Conservation (phyloP, 148 eudicot species). For the Fagopyrum esculentum region DNA sequence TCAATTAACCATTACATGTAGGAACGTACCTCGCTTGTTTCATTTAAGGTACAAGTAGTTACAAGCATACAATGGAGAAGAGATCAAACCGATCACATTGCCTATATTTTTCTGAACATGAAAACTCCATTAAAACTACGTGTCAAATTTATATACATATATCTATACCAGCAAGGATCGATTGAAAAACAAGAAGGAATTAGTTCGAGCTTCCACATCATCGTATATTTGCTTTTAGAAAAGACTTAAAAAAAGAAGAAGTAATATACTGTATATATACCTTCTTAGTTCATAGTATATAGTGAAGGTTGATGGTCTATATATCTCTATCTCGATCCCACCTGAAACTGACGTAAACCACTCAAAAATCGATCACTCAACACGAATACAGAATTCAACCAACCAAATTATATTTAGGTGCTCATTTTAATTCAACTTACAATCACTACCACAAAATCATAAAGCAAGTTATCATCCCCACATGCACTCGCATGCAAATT, state of each 20-base stretch:
- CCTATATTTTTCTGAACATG: too few species aligned
- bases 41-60: too few species aligned
- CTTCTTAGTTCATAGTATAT: too few species aligned
- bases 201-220: not conserved
- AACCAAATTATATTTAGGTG: not conserved
- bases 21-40: too few species aligned
- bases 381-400: not conserved
- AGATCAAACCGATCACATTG: too few species aligned
- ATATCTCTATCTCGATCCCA: not conserved
- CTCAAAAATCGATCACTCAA: not conserved
- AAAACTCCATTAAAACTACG: too few species aligned
- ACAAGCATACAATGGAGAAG: too few species aligned
- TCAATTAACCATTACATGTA: too few species aligned
- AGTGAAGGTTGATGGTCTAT: too few species aligned
- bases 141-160: too few species aligned
- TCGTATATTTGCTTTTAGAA: not conserved
- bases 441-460: not conserved
- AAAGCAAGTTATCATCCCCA: not conserved
- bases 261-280: not conserved
- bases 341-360: conserved; percentile 2
- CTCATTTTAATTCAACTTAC: not conserved
- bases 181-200: too few species aligned
- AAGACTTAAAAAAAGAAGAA: not conserved
- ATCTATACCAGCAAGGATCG: too few species aligned
- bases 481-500: not conserved